Percentiles rank a stretch among this genome's conserved stretches.
Evolutionary conservation across 2,329 filamentous ascomycete genomes (phyloP).

Genomic region (Xylaria hypoxylon): DNA sequence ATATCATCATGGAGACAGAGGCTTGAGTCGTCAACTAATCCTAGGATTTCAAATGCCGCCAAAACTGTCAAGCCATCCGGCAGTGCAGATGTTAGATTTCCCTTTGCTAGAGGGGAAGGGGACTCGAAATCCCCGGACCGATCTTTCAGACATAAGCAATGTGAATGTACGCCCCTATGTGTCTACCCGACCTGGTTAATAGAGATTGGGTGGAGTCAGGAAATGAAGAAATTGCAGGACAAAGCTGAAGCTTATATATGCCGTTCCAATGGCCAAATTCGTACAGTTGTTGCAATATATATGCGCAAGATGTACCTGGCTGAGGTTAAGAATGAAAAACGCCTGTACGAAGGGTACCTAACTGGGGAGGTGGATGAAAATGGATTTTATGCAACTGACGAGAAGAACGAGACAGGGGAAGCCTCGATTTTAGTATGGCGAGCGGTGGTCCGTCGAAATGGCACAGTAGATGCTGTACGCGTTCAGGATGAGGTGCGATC

Average conservation of each 20-base stretch:
- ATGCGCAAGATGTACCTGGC: not conserved
- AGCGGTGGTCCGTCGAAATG: not conserved
- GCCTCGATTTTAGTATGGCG: constrained; percentile 23
- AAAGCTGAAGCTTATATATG: constrained; percentile 14
- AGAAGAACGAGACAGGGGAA: constrained; percentile 3
- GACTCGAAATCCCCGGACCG: constrained; percentile 17
- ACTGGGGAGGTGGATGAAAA: not conserved
- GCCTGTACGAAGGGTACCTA: not conserved
- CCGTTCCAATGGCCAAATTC: constrained; percentile 4
- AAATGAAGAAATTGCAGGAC: not conserved
- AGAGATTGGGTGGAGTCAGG: constrained; percentile 5
- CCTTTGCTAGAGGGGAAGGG: not conserved
- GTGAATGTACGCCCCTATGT: not conserved
- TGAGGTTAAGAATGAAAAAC: constrained; percentile 3
- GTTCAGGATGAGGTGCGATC: constrained; percentile 7
- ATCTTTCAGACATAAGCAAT: not conserved
- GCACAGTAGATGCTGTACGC: constrained; percentile 6
- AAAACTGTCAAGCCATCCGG: not conserved
- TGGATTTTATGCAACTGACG: not conserved
- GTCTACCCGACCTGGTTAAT: not conserved
- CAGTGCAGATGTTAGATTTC: constrained; percentile 6
- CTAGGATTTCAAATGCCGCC: constrained; percentile 1
- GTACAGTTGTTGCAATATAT: not conserved
- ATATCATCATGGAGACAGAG: not conserved
- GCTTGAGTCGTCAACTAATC: constrained; percentile 12